These are phyloP conservation scores for Alternaria novae-zelandiae DNA, from an alignment of 2,329 filamentous ascomycete species.

Conservation along the genomic window DNA sequence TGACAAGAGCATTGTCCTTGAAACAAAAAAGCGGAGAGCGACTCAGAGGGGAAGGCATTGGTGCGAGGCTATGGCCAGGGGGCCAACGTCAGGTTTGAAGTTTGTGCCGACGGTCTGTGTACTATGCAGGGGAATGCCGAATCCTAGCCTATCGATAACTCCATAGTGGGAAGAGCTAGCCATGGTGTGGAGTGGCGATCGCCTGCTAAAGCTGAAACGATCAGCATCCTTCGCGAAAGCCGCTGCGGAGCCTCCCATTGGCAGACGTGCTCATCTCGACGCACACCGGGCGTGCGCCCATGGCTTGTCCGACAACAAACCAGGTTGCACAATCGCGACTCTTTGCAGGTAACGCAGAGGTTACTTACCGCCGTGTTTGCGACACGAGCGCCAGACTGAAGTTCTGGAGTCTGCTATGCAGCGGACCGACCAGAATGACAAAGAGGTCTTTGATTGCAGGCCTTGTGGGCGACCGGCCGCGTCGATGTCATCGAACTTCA, in stretches of 20 bases:
- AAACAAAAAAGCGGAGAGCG: constrained; percentile 35
- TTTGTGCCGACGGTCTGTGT: constrained; percentile 19
- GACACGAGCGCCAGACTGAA: constrained; percentile 17
- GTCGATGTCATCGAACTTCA: constrained; percentile 20
- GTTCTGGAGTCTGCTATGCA: neutral
- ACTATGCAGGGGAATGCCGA: constrained; percentile 21
- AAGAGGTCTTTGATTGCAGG: constrained; percentile 22
- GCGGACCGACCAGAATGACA: neutral
- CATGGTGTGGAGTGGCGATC: constrained; percentile 27
- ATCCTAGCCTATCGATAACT: constrained; percentile 36
- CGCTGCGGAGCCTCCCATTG: constrained; percentile 23
- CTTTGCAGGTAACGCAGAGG: constrained; percentile 12
- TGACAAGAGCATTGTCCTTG: constrained; percentile 36
- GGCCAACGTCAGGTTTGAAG: constrained; percentile 26
- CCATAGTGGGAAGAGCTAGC: constrained; percentile 4
- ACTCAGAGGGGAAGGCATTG: constrained; percentile 22
- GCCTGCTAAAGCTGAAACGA: constrained; percentile 33
- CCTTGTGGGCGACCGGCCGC: constrained; percentile 10
- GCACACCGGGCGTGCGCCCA: constrained; percentile 16
- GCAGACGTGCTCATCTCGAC: constrained; percentile 17
- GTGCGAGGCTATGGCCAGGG: constrained; percentile 25
- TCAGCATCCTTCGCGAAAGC: constrained; percentile 6
- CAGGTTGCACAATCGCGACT: constrained; percentile 13
- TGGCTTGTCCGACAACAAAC: constrained; percentile 20
- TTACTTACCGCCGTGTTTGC: constrained; percentile 27